Base-by-base conservation (phyloP, 2,329 filamentous ascomycete species). In the Cadophora luteo-olivacea region DNA sequence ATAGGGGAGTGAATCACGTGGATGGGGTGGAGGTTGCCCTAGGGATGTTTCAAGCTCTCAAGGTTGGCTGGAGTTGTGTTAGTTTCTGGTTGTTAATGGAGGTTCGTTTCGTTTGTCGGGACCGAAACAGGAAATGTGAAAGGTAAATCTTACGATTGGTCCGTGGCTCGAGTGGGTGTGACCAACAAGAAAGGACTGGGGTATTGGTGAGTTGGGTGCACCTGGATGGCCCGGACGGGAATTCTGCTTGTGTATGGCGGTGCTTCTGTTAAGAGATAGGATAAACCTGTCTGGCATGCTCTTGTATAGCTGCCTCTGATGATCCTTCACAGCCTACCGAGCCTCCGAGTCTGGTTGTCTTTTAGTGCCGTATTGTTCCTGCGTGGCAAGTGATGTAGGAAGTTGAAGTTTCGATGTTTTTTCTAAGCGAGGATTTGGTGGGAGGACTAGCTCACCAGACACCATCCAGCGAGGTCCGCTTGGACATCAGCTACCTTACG, bases 1-100 rank as follows among this genome's bases (percentile, higher is more conserved):
- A 64, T 67, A 65, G 69, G 67, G 64, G 65, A 49, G 64, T 45
- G 36, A 51, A 70, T 73, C 71, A 74, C 70, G 71, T 74, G 71
- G 41, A 29, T 24, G 3, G 3, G 6, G 3, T 48, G 16, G 5
- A 12, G 1, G 24, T 16, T 45, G 4, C 41, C 41, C 11, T 1
- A 5, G 38, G 12, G 33, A 45, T 45, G 33, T 61, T 61, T 45
- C 57, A 45, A 29, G 57, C 29, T 36, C 29, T 22, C n/a, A 45
- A 61, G 57, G 57, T 29, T 61, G 57, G 5, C 57, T 48, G n/a
- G 55, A 58, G 24, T 41, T 16, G 38, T 48, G n/a, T 61, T n/a
- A 61, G 57, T 22, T 9, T 61, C n/a, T 22, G 29, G 29, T 29
- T 29, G 29, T 29, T 29, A 29, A 3, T 29, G 29, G 3, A 5